phyloP scores from a whole-genome alignment of 345 rosid genomes.

The Lumnitzera racemosa region DNA sequence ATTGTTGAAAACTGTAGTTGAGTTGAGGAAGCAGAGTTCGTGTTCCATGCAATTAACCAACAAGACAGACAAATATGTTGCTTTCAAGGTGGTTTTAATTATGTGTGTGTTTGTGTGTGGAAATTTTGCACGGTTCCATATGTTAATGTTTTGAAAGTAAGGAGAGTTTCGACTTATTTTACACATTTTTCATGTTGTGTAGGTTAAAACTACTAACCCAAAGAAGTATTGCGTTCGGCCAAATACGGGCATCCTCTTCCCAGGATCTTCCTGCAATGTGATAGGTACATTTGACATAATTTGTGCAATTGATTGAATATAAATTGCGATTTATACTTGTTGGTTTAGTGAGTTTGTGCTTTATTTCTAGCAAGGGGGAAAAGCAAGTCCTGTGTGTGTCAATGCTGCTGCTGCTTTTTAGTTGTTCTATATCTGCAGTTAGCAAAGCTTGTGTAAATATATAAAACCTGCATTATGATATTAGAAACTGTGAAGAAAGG shows the following conservation, averaged over 20 bases:
- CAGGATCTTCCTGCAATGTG: constrained; percentile 52
- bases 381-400: no score
- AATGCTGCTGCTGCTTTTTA: no score
- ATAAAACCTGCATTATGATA: no score
- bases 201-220: constrained; percentile 91
- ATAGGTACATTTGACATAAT: constrained; percentile 33
- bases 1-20: constrained; percentile 36
- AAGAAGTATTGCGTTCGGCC: constrained; percentile 84
- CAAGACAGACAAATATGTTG: constrained; percentile 57
- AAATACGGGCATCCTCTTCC: constrained; percentile 63
- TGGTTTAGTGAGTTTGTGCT: not conserved
- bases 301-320: not conserved
- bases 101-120: no score
- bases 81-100: constrained; percentile 52
- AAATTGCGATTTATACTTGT: not conserved
- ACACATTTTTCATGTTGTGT: not conserved
- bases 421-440: no score
- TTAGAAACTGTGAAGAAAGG: no score
- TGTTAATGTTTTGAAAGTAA: no score
- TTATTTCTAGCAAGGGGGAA: no score
- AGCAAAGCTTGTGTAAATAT: no score
- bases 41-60: constrained; percentile 71
- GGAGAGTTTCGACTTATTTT: not conserved
- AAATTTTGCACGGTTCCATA: no score
- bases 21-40: constrained; percentile 74